Conservation (phyloP, 495 filamentous ascomycete genomes). For the Penicillium maclennaniae region DNA sequence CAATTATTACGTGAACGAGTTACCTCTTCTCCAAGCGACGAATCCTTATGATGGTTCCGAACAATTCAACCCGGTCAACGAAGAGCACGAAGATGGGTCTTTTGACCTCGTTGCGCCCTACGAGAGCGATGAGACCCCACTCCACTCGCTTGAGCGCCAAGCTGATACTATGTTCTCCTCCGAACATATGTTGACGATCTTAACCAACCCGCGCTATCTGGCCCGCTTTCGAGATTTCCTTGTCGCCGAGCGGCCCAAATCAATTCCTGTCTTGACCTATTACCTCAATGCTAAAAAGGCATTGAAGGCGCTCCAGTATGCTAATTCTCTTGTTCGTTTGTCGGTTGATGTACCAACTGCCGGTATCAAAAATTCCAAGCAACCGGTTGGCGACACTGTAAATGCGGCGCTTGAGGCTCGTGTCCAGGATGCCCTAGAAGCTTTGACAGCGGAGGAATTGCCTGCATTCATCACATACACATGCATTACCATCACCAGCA, state of each 20-base stretch:
- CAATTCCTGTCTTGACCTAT: slow-evolving; percentile 58
- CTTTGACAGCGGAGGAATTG: slow-evolving; percentile 60
- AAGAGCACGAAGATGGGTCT: slow-evolving; percentile 18
- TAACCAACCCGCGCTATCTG: slow-evolving; percentile 65
- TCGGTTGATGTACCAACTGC: slow-evolving; percentile 27
- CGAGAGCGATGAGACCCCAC: slow-evolving; percentile 17
- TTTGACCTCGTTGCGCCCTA: slow-evolving; percentile 34
- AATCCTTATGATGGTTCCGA: slow-evolving; percentile 31
- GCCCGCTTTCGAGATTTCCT: slow-evolving; percentile 60
- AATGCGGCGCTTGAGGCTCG: slow-evolving; percentile 57
- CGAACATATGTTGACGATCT: slow-evolving; percentile 56
- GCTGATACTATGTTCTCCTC: slow-evolving; percentile 60
- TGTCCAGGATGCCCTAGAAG: slow-evolving; percentile 53
- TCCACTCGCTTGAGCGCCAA: slow-evolving; percentile 50
- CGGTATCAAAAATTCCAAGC: slow-evolving; percentile 43
- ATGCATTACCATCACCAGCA: slow-evolving; percentile 31
- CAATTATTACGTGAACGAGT: slow-evolving; percentile 24
- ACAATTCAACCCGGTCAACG: slow-evolving; percentile 25
- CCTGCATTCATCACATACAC: slow-evolving; percentile 61
- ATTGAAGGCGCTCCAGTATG: slow-evolving; percentile 62
- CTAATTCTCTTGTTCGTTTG: slow-evolving; percentile 56
- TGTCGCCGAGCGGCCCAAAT: slow-evolving; percentile 68
- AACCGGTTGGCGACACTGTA: slow-evolving; percentile 40
- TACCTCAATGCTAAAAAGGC: slow-evolving; percentile 66
- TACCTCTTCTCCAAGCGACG: slow-evolving; percentile 29